Percentiles rank a stretch among this genome's conserved stretches.
Conservation (phyloP, 768 basidiomycete genomes). For the Sutorius australiensis region DNA sequence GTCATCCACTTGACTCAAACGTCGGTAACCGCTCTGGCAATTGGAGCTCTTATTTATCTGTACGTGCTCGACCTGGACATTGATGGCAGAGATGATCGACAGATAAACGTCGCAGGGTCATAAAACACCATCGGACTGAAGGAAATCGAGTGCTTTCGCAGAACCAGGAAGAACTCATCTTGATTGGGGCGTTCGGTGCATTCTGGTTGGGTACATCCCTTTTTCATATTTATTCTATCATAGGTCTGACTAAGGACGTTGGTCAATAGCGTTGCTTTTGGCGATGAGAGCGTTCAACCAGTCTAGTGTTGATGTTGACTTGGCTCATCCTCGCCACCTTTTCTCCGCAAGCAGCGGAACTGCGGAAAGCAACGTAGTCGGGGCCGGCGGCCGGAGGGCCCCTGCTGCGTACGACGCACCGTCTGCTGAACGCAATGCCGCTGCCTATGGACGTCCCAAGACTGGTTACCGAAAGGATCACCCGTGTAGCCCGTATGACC, state of each 20-base stretch:
- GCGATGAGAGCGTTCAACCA: constrained; percentile 39
- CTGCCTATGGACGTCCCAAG: constrained; percentile 27
- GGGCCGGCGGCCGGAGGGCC: constrained; percentile 29
- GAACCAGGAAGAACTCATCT: constrained; percentile 67
- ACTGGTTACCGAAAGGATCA: constrained; percentile 39
- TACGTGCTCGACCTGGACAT: constrained; percentile 33
- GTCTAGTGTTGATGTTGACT: constrained; percentile 25
- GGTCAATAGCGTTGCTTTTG: constrained; percentile 37
- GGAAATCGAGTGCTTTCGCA: constrained; percentile 51
- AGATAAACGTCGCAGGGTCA: constrained; percentile 41
- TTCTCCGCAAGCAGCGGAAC: constrained; percentile 34
- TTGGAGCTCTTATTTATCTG: constrained; percentile 64
- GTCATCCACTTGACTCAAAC: constrained; percentile 68
- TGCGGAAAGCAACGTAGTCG: constrained; percentile 33
- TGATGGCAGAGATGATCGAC: neutral
- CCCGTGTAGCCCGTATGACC: constrained; percentile 56
- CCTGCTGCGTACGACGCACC: constrained; percentile 19
- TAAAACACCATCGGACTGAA: constrained; percentile 64
- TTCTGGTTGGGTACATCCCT: constrained; percentile 68
- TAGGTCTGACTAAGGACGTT: constrained; percentile 3
- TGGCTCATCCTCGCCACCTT: constrained; percentile 29
- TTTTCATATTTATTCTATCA: neutral
- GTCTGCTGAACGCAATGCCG: constrained; percentile 29
- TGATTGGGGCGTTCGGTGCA: constrained; percentile 69
- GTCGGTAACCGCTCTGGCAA: constrained; percentile 65